phyloP scores from a whole-genome alignment of 176 grass and related monocot genomes.

The Carex cristatella region DNA sequence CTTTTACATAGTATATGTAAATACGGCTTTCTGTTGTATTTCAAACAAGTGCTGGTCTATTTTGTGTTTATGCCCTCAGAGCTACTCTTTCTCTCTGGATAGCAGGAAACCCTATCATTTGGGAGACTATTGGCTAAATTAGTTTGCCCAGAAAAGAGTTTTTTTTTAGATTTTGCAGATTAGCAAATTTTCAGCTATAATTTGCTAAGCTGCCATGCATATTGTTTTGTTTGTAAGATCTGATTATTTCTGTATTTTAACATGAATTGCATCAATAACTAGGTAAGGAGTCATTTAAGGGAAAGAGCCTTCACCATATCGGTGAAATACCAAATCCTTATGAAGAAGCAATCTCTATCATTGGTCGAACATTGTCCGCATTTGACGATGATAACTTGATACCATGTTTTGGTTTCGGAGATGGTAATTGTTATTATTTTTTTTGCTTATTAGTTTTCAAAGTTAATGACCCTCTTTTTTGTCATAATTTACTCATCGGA shows the following conservation, averaged over 20 bases:
- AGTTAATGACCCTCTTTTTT: not conserved
- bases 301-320: slow-evolving; percentile 37
- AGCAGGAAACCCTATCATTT: not conserved
- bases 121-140: not conserved
- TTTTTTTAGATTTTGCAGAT: not conserved
- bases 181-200: not conserved
- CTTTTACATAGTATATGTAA: not conserved
- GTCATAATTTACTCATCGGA: not conserved
- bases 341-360: slow-evolving; percentile 49
- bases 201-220: not conserved
- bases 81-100: not conserved
- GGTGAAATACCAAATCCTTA: slow-evolving; percentile 32
- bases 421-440: slow-evolving; percentile 32
- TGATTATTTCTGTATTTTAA: not conserved
- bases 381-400: slow-evolving; percentile 48
- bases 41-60: not conserved
- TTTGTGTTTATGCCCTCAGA: not conserved
- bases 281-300: slow-evolving; percentile 36
- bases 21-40: not conserved
- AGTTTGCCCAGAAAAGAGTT: not conserved
- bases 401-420: slow-evolving; percentile 49
- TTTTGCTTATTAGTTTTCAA: not conserved
- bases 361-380: slow-evolving; percentile 30
- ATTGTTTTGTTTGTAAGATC: not conserved
- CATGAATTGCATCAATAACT: not conserved